Percentiles rank a stretch among this genome's conserved stretches.
These are phyloP conservation scores for Pleodorina starrii DNA, from an alignment of 139 green algal genomes.

Conservation along the genomic window DNA sequence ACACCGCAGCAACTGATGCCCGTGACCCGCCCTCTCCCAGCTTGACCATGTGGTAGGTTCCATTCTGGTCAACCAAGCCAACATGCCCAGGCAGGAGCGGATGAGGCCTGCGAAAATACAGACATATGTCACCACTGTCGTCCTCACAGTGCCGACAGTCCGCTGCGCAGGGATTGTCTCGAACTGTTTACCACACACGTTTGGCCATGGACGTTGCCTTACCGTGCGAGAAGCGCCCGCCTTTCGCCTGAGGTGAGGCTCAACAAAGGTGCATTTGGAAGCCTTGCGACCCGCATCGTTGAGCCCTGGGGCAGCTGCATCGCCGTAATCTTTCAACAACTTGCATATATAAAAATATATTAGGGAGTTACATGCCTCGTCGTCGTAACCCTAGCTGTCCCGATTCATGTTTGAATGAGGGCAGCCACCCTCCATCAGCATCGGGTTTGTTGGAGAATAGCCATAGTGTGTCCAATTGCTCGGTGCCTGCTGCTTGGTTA, in stretches of 20 bases:
- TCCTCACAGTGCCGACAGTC: too few relatives aligned
- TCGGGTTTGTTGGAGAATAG: too few relatives aligned
- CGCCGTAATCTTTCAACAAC: neutral
- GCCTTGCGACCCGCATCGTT: neutral
- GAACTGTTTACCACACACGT: too few relatives aligned
- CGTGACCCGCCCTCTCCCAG: neutral
- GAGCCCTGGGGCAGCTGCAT: neutral
- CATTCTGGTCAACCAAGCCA: neutral
- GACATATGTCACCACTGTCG: too few relatives aligned
- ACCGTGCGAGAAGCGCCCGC: neutral
- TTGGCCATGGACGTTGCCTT: neutral
- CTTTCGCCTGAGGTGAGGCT: too few relatives aligned
- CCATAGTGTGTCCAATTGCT: too few relatives aligned
- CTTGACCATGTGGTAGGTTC: neutral
- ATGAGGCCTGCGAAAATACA: slow-evolving; percentile 36
- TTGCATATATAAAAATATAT: neutral
- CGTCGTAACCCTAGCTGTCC: neutral
- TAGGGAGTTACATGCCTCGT: neutral
- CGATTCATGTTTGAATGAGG: too few relatives aligned
- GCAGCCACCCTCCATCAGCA: too few relatives aligned
- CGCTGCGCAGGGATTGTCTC: too few relatives aligned
- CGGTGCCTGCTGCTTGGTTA: too few relatives aligned
- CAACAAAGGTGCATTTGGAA: too few relatives aligned
- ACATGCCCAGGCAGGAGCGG: neutral
- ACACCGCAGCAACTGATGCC: neutral